Percentiles rank a stretch among this genome's conserved stretches.
These are phyloP conservation scores for Pythium periplocum DNA, from an alignment of 352 stramenopile genomes.

Conservation along the genomic window DNA sequence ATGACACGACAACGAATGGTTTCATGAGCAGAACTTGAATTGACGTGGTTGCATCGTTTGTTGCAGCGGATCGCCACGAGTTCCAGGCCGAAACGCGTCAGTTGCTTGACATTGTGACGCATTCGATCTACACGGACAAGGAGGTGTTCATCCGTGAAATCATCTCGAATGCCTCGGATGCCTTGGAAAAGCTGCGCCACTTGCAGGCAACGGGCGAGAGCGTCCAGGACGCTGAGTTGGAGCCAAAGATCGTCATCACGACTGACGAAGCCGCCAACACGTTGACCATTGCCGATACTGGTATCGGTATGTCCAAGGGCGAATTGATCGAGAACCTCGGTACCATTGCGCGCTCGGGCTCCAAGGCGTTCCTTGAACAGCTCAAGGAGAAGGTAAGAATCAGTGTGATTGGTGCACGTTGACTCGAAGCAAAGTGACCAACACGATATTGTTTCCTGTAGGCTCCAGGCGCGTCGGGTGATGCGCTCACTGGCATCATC, in stretches of 20 bases:
- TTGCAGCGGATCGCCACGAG: constrained; percentile 66
- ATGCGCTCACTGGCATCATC: constrained; percentile 92
- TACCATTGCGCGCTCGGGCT: constrained; percentile 98
- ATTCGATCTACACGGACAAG: constrained; percentile 99
- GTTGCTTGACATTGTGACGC: constrained; percentile 97
- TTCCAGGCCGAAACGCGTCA: constrained; percentile 96
- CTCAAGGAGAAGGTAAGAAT: constrained; percentile 68
- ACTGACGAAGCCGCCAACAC: constrained; percentile 94
- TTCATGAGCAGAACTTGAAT: not conserved
- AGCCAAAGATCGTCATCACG: constrained; percentile 96
- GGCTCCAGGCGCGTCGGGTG: constrained; percentile 48
- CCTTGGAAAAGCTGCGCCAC: constrained; percentile 98
- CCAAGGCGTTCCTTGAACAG: constrained; percentile 95
- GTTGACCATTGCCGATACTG: constrained; percentile 97
- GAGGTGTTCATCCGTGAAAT: constrained; percentile 99
- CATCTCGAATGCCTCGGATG: constrained; percentile 98
- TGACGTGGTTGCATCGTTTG: not conserved
- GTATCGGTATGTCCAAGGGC: constrained; percentile 97
- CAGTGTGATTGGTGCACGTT: not conserved
- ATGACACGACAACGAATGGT: not conserved
- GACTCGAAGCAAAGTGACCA: too few relatives aligned
- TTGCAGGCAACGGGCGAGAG: constrained; percentile 66
- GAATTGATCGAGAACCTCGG: constrained; percentile 98
- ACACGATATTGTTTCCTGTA: not conserved
- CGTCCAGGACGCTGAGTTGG: constrained; percentile 77